phyloP scores from a whole-genome alignment of 352 stramenopile genomes.

The Blastocystis sp. region DNA sequence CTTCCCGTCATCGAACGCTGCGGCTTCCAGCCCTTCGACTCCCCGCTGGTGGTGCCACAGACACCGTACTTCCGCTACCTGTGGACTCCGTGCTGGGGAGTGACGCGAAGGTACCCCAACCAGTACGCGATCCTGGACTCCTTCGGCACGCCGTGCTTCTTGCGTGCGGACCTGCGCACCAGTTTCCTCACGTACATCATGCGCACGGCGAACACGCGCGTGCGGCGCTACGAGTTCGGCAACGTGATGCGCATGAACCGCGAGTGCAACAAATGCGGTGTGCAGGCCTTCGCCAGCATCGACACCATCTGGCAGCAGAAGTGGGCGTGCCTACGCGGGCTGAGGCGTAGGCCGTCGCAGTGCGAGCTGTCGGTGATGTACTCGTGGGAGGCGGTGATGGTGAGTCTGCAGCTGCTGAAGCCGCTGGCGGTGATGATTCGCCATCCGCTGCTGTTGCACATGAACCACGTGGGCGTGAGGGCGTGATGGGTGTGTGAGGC shows the following conservation, averaged over 20 bases:
- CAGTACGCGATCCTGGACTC: neutral
- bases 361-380: neutral
- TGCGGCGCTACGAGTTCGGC: constrained; percentile 36
- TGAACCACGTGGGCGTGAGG: constrained; percentile 32
- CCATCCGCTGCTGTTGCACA: neutral
- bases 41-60: neutral
- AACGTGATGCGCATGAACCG: neutral
- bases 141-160: constrained; percentile 13
- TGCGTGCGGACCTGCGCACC: constrained; percentile 11
- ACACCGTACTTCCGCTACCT: constrained; percentile 32
- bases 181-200: constrained; percentile 11
- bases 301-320: constrained; percentile 11
- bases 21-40: constrained; percentile 18
- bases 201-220: neutral
- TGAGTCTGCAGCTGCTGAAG: constrained; percentile 10
- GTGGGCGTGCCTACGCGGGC: neutral
- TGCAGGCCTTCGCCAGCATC: neutral
- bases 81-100: neutral
- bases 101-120: constrained; percentile 16
- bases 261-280: neutral
- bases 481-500: neutral
- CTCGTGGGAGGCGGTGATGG: constrained; percentile 14
- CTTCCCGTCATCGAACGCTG: neutral
- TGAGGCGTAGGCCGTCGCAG: neutral
- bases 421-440: neutral